Conservation (phyloP, 75 land plant genomes). For the Adiantum capillusveneris region DNA sequence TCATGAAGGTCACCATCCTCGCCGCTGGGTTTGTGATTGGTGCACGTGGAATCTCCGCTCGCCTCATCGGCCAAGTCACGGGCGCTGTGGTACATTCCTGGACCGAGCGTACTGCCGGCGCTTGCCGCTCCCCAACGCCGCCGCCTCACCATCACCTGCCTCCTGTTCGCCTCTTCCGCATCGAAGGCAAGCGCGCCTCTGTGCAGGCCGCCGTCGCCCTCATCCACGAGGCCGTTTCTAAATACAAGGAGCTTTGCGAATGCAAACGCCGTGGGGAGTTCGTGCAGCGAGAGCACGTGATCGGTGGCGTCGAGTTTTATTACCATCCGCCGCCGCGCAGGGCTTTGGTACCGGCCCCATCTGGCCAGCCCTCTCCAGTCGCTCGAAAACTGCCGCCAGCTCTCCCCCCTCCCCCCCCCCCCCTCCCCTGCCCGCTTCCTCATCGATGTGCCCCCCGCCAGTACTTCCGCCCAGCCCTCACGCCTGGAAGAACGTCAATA, state of each 20-base stretch:
- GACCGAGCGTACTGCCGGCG: slow-evolving; percentile 15
- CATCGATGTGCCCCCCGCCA: no score
- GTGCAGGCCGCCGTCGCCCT: slow-evolving; percentile 33
- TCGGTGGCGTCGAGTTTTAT: slow-evolving; percentile 37
- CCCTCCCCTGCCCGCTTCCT: no score
- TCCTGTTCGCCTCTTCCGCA: slow-evolving; percentile 28
- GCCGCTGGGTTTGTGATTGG: slow-evolving; percentile 44
- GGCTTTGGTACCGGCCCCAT: slow-evolving; percentile 8
- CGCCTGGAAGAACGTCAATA: no score
- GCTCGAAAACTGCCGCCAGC: background rate
- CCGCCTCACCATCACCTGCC: background rate
- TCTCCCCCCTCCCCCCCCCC: no score
- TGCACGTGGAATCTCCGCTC: slow-evolving; percentile 24
- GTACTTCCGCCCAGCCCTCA: no score
- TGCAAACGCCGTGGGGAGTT: slow-evolving; percentile 43
- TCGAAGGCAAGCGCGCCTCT: slow-evolving; percentile 32
- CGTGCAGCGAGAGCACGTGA: slow-evolving; percentile 33
- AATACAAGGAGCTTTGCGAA: slow-evolving; percentile 38
- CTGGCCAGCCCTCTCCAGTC: background rate
- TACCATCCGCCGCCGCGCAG: slow-evolving; percentile 42
- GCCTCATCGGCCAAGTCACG: slow-evolving; percentile 34
- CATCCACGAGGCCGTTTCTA: slow-evolving; percentile 26
- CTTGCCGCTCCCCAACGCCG: background rate
- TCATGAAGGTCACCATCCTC: slow-evolving; percentile 34
- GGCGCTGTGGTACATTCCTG: slow-evolving; percentile 41